Percentiles rank a stretch among this genome's conserved stretches.
Conservation (phyloP, 495 filamentous ascomycete species). For the Tuber aestivum region DNA sequence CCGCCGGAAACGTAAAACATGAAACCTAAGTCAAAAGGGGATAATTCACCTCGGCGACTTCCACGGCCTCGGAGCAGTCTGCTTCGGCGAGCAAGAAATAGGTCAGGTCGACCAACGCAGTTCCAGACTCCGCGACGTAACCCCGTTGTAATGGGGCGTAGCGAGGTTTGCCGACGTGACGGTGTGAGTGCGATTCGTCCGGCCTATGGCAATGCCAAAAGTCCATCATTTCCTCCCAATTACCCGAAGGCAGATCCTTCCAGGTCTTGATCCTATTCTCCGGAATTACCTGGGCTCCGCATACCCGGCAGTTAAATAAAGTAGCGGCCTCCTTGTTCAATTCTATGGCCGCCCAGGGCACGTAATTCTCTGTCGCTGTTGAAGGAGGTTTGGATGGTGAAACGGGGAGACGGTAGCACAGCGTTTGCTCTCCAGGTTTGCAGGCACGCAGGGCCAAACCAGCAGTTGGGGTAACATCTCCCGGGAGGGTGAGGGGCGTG, state of each 20-base stretch:
- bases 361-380: conserved; percentile 36
- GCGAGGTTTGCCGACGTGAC: conserved; percentile 24
- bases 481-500: conserved; percentile 61
- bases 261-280: conserved; percentile 53
- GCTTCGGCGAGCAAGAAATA: conserved; percentile 61
- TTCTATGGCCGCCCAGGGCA: conserved; percentile 67
- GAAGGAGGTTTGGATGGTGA: conserved; percentile 29
- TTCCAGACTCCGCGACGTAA: conserved; percentile 52
- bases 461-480: conserved; percentile 47
- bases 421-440: conserved; percentile 44
- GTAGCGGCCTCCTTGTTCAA: conserved; percentile 49
- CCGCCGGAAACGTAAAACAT: conserved; percentile 44
- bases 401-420: conserved; percentile 69
- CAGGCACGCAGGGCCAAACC: conserved; percentile 44
- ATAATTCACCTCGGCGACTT: conserved; percentile 55
- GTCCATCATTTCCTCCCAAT: conserved; percentile 99
- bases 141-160: conserved; percentile 40
- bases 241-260: conserved; percentile 92
- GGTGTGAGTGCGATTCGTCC: conserved; percentile 45
- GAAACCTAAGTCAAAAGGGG: conserved; percentile 19
- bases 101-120: conserved; percentile 74
- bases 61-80: conserved; percentile 53
- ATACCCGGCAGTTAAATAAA: conserved; percentile 60
- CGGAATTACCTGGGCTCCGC: conserved; percentile 49
- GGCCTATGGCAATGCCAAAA: conserved; percentile 99